phyloP scores from a whole-genome alignment of 2,329 filamentous ascomycete species.

The Drechslera avenae region DNA sequence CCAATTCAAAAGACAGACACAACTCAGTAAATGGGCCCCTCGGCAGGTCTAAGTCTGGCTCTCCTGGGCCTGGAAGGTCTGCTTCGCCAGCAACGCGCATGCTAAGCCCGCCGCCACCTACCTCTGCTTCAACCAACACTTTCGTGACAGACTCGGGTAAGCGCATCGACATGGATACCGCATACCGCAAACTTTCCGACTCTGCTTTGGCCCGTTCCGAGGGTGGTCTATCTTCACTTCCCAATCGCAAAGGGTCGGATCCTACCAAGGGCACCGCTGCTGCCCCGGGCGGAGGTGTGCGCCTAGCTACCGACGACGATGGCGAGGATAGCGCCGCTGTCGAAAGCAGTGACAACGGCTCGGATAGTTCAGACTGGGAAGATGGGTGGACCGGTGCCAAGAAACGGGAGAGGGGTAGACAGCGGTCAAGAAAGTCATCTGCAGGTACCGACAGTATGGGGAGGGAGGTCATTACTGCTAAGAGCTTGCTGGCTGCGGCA shows the following conservation, averaged over 20 bases:
- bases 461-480: conserved; percentile 51
- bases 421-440: conserved; percentile 43
- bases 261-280: conserved; percentile 48
- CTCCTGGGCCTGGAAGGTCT: conserved; percentile 46
- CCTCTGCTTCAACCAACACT: conserved; percentile 47
- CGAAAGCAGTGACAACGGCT: conserved; percentile 69
- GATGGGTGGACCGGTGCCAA: conserved; percentile 56
- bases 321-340: conserved; percentile 63
- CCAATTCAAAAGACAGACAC: conserved; percentile 43
- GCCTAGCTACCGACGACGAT: conserved; percentile 57
- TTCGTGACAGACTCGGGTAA: conserved; percentile 65
- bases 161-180: conserved; percentile 69
- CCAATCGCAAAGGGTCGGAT: conserved; percentile 56
- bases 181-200: conserved; percentile 74
- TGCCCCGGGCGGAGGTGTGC: conserved; percentile 57
- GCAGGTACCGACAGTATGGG: conserved; percentile 45
- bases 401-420: conserved; percentile 47
- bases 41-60: conserved; percentile 47
- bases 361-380: conserved; percentile 65
- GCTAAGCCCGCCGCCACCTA: conserved; percentile 56
- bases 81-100: conserved; percentile 47
- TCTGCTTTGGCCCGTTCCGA: conserved; percentile 69
- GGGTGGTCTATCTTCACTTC: conserved; percentile 65
- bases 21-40: conserved; percentile 48
- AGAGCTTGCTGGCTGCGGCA: conserved; percentile 72